Percentiles rank a stretch among this genome's conserved stretches.
Conservation (phyloP, 1,284 basidiomycete genomes). For the Cutaneotrichosporon arboriforme region DNA sequence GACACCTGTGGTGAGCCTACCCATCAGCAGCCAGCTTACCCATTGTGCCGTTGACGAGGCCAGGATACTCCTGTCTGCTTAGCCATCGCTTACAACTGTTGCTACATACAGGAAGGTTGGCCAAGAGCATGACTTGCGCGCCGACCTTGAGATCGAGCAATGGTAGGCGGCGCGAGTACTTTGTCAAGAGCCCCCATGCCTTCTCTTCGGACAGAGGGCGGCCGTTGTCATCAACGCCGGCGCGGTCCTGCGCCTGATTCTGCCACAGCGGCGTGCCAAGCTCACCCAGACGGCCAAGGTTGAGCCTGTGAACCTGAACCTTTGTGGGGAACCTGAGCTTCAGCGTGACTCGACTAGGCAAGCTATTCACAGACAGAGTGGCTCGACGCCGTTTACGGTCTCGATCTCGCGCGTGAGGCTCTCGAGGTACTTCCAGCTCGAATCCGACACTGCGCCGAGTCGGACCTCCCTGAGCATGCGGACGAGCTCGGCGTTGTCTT, state of each 20-base stretch:
- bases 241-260: conserved; percentile 21
- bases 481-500: conserved; percentile 49
- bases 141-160: conserved; percentile 29
- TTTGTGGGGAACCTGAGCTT: conserved; percentile 10
- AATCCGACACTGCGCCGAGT: conserved; percentile 17
- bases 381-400: conserved; percentile 32
- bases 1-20: conserved; percentile 2
- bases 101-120: too few species aligned
- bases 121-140: conserved; percentile 42
- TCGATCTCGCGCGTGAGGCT: conserved; percentile 22
- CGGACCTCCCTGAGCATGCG: conserved; percentile 40
- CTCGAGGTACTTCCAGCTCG: conserved; percentile 19
- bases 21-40: neutral
- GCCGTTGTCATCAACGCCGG: conserved; percentile 22
- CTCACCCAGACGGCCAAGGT: conserved; percentile 21
- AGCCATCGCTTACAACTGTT: too few species aligned
- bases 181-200: conserved; percentile 24
- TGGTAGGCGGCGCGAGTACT: conserved; percentile 27
- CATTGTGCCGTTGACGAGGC: conserved; percentile 11
- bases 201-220: conserved; percentile 10
- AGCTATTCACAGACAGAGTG: conserved; percentile 35
- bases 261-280: neutral
- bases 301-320: conserved; percentile 28
- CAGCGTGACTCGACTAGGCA: neutral
- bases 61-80: neutral